phyloP scores from a whole-genome alignment of 176 grass and related monocot species.

The Puccinellia tenuiflora region DNA sequence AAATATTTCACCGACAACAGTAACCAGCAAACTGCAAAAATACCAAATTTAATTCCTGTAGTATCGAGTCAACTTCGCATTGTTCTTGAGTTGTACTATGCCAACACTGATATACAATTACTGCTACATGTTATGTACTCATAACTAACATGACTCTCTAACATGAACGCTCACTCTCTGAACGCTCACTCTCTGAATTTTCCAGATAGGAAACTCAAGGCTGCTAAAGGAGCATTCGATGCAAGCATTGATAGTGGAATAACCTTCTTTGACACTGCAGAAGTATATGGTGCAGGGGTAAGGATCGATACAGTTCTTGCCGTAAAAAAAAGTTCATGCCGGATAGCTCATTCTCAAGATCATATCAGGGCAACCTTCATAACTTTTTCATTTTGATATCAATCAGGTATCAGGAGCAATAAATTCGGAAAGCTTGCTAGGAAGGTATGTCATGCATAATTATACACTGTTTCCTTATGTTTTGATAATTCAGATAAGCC shows the following conservation, averaged over 20 bases:
- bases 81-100: neutral
- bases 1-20: neutral
- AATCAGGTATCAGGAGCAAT: constrained; percentile 50
- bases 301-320: neutral
- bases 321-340: neutral
- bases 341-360: neutral
- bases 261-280: constrained; percentile 86
- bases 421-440: constrained; percentile 70
- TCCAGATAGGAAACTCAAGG: constrained; percentile 83
- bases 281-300: constrained; percentile 93
- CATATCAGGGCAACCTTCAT: neutral
- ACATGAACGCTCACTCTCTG: neutral
- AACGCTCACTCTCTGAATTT: constrained; percentile 14
- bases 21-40: neutral
- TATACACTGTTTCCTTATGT: neutral
- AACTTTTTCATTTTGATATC: neutral
- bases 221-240: constrained; percentile 76
- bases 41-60: neutral
- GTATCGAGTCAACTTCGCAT: neutral
- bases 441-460: constrained; percentile 35
- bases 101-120: neutral
- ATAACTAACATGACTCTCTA: neutral
- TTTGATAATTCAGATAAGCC: neutral
- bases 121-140: neutral
- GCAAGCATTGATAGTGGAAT: constrained; percentile 70